Percentiles rank a stretch among this genome's conserved stretches.
Evolutionary conservation across 805 yeast species (phyloP).

Genomic region (Lipomyces spencermartinsiae): DNA sequence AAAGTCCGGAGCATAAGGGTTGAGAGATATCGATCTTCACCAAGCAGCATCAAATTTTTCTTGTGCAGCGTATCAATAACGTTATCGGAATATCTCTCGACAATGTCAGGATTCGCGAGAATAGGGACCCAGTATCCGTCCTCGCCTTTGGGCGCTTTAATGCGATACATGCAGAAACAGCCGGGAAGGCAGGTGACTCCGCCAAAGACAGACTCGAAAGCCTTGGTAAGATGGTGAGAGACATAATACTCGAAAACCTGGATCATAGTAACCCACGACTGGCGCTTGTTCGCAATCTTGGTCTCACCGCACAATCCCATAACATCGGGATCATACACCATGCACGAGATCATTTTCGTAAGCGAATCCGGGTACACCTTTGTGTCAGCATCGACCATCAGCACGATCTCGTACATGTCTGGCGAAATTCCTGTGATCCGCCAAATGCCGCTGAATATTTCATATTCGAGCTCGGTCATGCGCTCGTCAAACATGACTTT

Average conservation of each 20-base stretch:
- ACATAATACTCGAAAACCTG: slow-evolving; percentile 95
- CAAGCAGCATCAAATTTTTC: slow-evolving; percentile 82
- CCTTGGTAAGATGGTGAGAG: slow-evolving; percentile 93
- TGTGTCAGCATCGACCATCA: slow-evolving; percentile 97
- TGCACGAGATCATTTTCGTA: slow-evolving; percentile 85
- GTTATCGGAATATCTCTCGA: slow-evolving; percentile 87
- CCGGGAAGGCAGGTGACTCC: slow-evolving; percentile 96
- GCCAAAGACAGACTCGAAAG: slow-evolving; percentile 92
- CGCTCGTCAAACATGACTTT: slow-evolving; percentile 88
- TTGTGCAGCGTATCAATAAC: slow-evolving; percentile 82
- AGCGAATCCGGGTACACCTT: slow-evolving; percentile 83
- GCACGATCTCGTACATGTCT: slow-evolving; percentile 74
- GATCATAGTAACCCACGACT: slow-evolving; percentile 89
- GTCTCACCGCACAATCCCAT: slow-evolving; percentile 98
- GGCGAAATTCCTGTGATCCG: slow-evolving; percentile 83
- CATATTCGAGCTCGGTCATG: slow-evolving; percentile 89
- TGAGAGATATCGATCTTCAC: slow-evolving; percentile 88
- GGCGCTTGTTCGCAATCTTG: slow-evolving; percentile 80
- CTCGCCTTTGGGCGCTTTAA: slow-evolving; percentile 83
- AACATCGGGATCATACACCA: slow-evolving; percentile 82
- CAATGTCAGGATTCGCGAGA: slow-evolving; percentile 90
- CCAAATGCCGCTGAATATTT: slow-evolving; percentile 76
- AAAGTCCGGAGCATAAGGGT: slow-evolving; percentile 87
- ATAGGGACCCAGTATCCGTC: slow-evolving; percentile 92
- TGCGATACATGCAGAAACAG: slow-evolving; percentile 91